These are phyloP conservation scores for Naganishia sp. DNA, from an alignment of 1,284 basidiomycete genomes.

Conservation along the genomic window DNA sequence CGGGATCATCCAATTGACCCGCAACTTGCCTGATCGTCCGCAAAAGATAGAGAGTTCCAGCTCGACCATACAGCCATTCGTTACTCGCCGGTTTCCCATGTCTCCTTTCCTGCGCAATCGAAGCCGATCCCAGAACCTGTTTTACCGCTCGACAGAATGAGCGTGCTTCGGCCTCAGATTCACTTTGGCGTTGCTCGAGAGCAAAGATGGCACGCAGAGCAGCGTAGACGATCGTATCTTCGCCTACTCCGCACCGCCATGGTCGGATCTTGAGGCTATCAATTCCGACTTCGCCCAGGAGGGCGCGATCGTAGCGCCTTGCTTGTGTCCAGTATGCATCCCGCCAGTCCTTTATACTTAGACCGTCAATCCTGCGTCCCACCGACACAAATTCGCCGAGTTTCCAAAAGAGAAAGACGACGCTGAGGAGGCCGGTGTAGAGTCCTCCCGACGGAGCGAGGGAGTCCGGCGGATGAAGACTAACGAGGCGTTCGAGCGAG, in stretches of 20 bases:
- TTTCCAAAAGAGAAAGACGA: conserved; percentile 12
- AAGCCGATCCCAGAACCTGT: conserved; percentile 1
- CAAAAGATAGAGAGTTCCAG: conserved; percentile 5
- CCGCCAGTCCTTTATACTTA: neutral
- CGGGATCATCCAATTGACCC: neutral
- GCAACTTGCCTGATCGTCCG: neutral
- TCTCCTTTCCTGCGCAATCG: conserved; percentile 3
- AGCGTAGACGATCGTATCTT: conserved; percentile 17
- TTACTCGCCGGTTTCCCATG: conserved; percentile 18
- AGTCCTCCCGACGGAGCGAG: conserved; percentile 20
- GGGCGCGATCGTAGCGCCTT: neutral
- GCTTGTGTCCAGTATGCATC: conserved; percentile 7
- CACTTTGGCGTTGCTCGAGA: neutral
- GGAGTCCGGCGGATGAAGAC: conserved; percentile 3
- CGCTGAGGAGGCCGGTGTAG: conserved; percentile 11
- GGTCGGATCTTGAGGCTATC: neutral
- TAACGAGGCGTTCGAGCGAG: conserved; percentile 5
- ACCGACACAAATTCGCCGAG: neutral
- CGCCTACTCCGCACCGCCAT: conserved; percentile 22
- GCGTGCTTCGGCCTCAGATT: neutral
- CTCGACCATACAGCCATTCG: conserved; percentile 24
- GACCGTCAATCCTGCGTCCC: neutral
- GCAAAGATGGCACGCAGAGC: neutral
- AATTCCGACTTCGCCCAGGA: conserved; percentile 1
- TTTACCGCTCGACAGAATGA: conserved; percentile 6